Percentiles rank a stretch among this genome's conserved stretches.
These are phyloP conservation scores for Yamadazyma laniorum DNA, from an alignment of 805 yeast species.

Conservation along the genomic window DNA sequence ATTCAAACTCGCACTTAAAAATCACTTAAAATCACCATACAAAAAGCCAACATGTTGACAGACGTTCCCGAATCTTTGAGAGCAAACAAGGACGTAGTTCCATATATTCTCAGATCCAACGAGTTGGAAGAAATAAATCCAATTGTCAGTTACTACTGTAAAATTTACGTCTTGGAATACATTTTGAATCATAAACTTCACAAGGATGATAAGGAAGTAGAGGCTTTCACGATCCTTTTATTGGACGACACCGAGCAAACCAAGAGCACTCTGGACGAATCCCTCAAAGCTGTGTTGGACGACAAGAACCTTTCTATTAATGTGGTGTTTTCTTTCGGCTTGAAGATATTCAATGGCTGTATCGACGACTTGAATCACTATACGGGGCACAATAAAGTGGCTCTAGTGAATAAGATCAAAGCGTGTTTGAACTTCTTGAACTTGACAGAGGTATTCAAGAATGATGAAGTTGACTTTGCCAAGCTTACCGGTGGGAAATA, in stretches of 20 bases:
- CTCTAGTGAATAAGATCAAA: conserved; percentile 31
- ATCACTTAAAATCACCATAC: no score
- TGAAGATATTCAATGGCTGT: conserved; percentile 34
- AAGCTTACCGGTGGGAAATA: conserved; percentile 37
- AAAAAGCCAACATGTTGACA: conserved; percentile 9
- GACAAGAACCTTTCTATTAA: conserved; percentile 52
- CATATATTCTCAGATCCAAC: conserved; percentile 51
- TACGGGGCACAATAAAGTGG: conserved; percentile 25
- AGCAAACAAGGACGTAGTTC: conserved; percentile 36
- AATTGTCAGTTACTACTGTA: conserved; percentile 69
- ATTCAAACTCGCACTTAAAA: no score
- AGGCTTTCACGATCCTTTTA: conserved; percentile 56
- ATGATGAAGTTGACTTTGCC: conserved; percentile 30
- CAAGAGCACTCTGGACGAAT: conserved; percentile 41
- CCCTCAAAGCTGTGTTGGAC: conserved; percentile 47
- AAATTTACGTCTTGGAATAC: conserved; percentile 65
- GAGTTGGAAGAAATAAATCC: conserved; percentile 64
- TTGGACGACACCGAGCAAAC: conserved; percentile 69
- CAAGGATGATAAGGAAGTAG: conserved; percentile 51
- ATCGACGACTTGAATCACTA: conserved; percentile 24
- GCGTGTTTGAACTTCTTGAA: conserved; percentile 37
- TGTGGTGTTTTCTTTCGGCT: conserved; percentile 31
- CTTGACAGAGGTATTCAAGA: conserved; percentile 25
- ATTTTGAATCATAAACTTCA: conserved; percentile 64
- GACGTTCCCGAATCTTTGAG: conserved; percentile 27